A percentile compares a stretch with the other conserved stretches of the same genome.
phyloP scores from a whole-genome alignment of 768 basidiomycete species.

The Russula ochroleuca region DNA sequence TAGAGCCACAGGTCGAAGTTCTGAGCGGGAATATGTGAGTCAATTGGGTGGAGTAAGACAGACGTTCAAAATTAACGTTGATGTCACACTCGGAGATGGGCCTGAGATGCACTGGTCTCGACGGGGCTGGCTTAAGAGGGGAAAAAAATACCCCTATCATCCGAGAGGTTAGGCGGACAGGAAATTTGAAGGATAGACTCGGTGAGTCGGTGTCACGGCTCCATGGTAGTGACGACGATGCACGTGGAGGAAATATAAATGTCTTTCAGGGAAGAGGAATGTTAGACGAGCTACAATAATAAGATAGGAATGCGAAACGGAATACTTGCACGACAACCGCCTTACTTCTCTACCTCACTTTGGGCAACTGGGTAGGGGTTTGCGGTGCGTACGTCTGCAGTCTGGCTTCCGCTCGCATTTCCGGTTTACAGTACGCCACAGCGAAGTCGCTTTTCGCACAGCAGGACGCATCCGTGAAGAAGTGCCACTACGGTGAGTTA shows the following conservation, averaged over 20 bases:
- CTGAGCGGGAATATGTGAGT: not conserved
- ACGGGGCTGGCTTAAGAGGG: not conserved
- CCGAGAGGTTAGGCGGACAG: conserved; percentile 8
- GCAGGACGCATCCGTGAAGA: not conserved
- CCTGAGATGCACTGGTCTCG: not conserved
- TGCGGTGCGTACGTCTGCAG: not conserved
- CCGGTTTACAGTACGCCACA: not conserved
- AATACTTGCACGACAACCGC: not conserved
- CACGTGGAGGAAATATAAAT: conserved; percentile 12
- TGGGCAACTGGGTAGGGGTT: not conserved
- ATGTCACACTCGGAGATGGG: too few species aligned
- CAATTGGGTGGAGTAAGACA: not conserved
- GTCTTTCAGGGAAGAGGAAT: conserved; percentile 1
- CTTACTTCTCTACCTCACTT: not conserved
- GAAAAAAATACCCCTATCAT: conserved; percentile 1
- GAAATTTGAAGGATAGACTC: not conserved
- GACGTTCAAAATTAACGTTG: not conserved
- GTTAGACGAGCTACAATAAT: not conserved
- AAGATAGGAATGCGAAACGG: not conserved
- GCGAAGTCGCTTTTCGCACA: not conserved
- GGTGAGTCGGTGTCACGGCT: not conserved
- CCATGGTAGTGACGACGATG: not conserved
- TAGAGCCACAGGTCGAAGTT: not conserved
- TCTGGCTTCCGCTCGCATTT: not conserved
- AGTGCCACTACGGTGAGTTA: not conserved